A percentile compares a stretch with the other conserved stretches of the same genome.
These are phyloP conservation scores for Rhodotorula taiwanensis DNA, from an alignment of 768 basidiomycete genomes.

Conservation along the genomic window DNA sequence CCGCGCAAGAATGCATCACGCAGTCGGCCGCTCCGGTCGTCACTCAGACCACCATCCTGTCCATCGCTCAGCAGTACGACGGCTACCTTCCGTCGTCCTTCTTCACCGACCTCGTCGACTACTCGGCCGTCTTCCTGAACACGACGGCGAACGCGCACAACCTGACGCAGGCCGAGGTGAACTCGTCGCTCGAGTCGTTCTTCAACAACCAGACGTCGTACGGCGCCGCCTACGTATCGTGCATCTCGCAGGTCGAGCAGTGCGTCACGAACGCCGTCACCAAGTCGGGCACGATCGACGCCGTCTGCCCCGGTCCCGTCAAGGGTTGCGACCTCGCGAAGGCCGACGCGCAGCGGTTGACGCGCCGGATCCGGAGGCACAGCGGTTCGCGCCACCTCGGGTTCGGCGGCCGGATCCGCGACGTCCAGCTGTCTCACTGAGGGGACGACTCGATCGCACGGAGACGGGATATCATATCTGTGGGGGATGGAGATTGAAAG, in stretches of 20 bases:
- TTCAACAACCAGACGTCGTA: constrained; percentile 39
- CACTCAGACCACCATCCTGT: constrained; percentile 17
- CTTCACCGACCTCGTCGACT: constrained; percentile 38
- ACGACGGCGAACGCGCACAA: constrained; percentile 18
- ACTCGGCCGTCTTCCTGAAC: constrained; percentile 21
- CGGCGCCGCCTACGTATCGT: constrained; percentile 36
- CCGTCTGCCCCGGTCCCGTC: constrained; percentile 36
- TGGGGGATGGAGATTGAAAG: too few species aligned
- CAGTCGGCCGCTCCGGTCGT: constrained; percentile 16
- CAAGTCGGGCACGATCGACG: constrained; percentile 24
- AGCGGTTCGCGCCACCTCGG: constrained; percentile 7
- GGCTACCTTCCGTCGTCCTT: constrained; percentile 39
- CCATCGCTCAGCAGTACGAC: constrained; percentile 24
- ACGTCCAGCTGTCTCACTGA: too few species aligned
- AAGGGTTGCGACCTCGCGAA: constrained; percentile 26
- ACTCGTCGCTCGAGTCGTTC: constrained; percentile 24
- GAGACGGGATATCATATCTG: too few species aligned
- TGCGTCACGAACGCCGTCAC: constrained; percentile 32
- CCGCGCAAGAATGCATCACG: constrained; percentile 35
- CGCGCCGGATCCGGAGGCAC: not conserved
- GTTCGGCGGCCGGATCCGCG: constrained; percentile 19
- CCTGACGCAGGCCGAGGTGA: constrained; percentile 28
- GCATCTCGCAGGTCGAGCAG: constrained; percentile 28
- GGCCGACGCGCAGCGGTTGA: not conserved
- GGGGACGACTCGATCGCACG: too few species aligned